Conservation (phyloP, 805 yeast species). For the Myxozyma lipomycoides region DNA sequence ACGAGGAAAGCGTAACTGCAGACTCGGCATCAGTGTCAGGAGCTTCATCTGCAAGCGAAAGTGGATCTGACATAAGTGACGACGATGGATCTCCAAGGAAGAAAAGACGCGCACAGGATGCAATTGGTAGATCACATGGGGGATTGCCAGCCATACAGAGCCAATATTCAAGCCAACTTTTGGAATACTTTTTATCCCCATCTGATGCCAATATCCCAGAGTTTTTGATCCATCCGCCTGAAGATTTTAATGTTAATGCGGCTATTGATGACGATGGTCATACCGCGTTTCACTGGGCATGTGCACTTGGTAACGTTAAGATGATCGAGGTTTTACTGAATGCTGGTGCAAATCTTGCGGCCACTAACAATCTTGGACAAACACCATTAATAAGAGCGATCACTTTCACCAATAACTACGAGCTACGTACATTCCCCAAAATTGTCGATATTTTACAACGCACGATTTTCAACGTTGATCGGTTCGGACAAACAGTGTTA, state of each 20-base stretch:
- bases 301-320: conserved; percentile 83
- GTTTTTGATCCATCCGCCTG: conserved; percentile 59
- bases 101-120: conserved; percentile 2
- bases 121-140: conserved; percentile 9
- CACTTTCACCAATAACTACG: conserved; percentile 81
- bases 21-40: conserved; percentile 32
- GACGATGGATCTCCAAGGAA: conserved; percentile 6
- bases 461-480: conserved; percentile 75
- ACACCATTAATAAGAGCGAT: conserved; percentile 84
- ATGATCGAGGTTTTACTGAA: conserved; percentile 71
- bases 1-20: conserved; percentile 28
- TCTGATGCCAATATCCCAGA: conserved; percentile 61
- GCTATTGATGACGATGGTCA: conserved; percentile 93
- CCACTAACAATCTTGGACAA: conserved; percentile 67
- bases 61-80: conserved; percentile 44
- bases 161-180: conserved; percentile 46
- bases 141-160: conserved; percentile 35
- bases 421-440: conserved; percentile 71
- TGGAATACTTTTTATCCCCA: conserved; percentile 54
- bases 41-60: conserved; percentile 52
- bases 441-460: conserved; percentile 71
- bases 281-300: conserved; percentile 95
- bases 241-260: conserved; percentile 65
- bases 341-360: conserved; percentile 67
- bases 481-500: conserved; percentile 65